phyloP scores from a whole-genome alignment of 345 rosid genomes.

The Citrus inodora region DNA sequence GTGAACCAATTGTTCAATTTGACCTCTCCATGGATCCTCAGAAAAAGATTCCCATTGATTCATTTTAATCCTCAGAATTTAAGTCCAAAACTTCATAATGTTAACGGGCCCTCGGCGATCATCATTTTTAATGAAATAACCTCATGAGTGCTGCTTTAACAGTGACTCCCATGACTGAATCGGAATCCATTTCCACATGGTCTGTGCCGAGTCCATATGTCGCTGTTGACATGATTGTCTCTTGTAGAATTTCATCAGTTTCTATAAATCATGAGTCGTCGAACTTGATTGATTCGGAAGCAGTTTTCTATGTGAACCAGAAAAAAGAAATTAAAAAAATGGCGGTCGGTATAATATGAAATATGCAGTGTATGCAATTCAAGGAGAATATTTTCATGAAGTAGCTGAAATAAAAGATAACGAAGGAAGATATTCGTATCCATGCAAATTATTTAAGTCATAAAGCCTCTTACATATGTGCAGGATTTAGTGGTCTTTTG shows the following conservation, averaged over 20 bases:
- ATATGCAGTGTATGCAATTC: not conserved
- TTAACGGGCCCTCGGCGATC: not conserved
- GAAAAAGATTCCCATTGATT: not conserved
- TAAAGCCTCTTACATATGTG: no score
- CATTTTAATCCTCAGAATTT: not conserved
- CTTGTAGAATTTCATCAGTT: constrained; percentile 1
- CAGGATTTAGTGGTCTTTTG: no score
- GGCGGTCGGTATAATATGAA: not conserved
- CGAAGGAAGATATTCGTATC: no score
- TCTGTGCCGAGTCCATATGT: not conserved
- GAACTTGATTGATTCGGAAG: not conserved
- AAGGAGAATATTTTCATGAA: not conserved
- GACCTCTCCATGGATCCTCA: not conserved
- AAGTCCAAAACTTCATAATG: constrained; percentile 16
- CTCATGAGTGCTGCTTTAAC: not conserved
- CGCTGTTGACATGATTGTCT: not conserved
- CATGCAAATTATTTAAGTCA: no score
- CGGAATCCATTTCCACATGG: not conserved
- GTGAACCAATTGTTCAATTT: not conserved
- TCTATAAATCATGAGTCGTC: no score
- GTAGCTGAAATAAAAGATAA: no score
- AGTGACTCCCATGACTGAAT: constrained; percentile 16
- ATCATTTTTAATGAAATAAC: constrained; percentile 4
- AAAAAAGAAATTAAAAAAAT: not conserved
- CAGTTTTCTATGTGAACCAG: not conserved